phyloP scores from a whole-genome alignment of 129 eudicot species.

The Oenanthe sinensis region DNA sequence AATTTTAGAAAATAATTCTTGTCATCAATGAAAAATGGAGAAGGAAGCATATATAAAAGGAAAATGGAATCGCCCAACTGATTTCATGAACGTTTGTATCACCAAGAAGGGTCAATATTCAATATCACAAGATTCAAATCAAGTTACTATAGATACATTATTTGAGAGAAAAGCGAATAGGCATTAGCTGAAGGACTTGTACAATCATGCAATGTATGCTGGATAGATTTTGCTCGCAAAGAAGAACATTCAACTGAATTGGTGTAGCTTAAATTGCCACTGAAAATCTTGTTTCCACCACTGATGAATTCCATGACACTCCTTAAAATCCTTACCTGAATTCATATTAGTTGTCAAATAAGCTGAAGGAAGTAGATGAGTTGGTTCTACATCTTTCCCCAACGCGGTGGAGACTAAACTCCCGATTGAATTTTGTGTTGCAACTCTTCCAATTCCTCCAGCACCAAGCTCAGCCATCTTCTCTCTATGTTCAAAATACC shows the following conservation, averaged over 20 bases:
- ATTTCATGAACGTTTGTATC: neutral
- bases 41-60: neutral
- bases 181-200: neutral
- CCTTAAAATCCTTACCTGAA: neutral
- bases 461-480: constrained; percentile 24
- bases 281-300: constrained; percentile 13
- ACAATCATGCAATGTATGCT: neutral
- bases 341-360: constrained; percentile 3
- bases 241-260: neutral
- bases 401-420: neutral
- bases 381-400: constrained; percentile 9
- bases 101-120: neutral
- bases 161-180: neutral
- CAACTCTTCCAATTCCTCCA: constrained; percentile 7
- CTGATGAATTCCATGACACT: constrained; percentile 7
- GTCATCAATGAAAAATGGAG: neutral
- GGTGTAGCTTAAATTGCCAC: constrained; percentile 6
- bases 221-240: neutral
- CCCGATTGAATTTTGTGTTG: constrained; percentile 13
- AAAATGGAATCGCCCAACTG: neutral
- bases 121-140: neutral
- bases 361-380: constrained; percentile 13
- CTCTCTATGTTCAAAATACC: constrained; percentile 57
- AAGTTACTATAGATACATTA: neutral
- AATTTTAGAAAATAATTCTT: too few species aligned